Conservation (phyloP, 1,284 basidiomycete species). For the Cryptococcus neoformans region DNA sequence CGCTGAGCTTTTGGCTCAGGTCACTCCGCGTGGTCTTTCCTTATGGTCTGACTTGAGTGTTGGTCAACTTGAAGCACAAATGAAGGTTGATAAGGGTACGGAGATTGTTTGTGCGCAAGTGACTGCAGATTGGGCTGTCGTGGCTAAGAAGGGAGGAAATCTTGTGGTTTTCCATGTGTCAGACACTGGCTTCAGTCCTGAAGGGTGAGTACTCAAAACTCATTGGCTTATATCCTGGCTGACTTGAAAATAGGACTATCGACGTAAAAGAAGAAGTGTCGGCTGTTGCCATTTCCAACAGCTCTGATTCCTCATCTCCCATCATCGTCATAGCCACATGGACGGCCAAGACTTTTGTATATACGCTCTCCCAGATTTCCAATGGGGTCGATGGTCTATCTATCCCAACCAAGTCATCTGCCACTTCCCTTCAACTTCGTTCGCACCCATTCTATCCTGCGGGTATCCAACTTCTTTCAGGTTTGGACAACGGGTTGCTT, state of each 20-base stretch:
- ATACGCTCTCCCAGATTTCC: conserved; percentile 54
- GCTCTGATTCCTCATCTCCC: conserved; percentile 10
- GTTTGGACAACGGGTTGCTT: conserved; percentile 77
- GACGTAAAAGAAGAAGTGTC: conserved; percentile 29
- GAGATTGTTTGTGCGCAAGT: conserved; percentile 67
- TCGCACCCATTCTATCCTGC: conserved; percentile 5
- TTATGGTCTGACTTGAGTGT: conserved; percentile 49
- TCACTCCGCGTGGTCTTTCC: conserved; percentile 59
- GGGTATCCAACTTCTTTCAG: conserved; percentile 66
- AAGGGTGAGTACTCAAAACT: conserved; percentile 8
- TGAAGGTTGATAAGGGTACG: conserved; percentile 27
- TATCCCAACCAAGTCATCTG: conserved; percentile 18
- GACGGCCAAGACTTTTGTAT: conserved; percentile 65
- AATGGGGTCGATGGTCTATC: conserved; percentile 19
- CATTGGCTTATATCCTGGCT: not conserved
- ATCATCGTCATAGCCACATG: conserved; percentile 68
- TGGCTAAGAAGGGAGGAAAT: conserved; percentile 62
- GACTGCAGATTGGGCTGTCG: conserved; percentile 61
- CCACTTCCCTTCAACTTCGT: conserved; percentile 39
- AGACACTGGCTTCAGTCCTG: conserved; percentile 26
- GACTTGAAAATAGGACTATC: not conserved
- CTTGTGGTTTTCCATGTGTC: conserved; percentile 55
- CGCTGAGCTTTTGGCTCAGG: conserved; percentile 61
- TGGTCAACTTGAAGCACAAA: conserved; percentile 2
- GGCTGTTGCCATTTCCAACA: conserved; percentile 19